Evolutionary conservation across 768 basidiomycete species (phyloP).

Genomic region (Cystobasidium ongulense): DNA sequence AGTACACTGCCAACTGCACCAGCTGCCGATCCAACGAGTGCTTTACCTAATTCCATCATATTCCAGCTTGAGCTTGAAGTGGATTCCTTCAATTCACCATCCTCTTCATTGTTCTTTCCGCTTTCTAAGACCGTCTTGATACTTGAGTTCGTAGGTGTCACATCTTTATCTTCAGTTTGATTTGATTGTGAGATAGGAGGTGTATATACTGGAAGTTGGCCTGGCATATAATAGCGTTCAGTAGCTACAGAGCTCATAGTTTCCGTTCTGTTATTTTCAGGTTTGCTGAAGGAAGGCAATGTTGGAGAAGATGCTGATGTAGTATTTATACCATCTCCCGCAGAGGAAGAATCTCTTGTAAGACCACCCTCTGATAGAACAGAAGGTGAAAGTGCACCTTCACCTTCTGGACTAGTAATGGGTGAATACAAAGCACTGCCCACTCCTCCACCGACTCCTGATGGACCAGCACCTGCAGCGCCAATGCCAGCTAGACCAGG

Average conservation of each 20-base stretch:
- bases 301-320: too few relatives aligned
- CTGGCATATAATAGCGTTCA: not conserved
- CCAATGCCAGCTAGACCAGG: not conserved
- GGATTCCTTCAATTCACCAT: not conserved
- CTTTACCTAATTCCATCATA: not conserved
- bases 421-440: conserved; percentile 1
- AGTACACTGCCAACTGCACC: not conserved
- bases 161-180: not conserved
- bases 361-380: not conserved
- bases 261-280: not conserved
- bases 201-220: not conserved
- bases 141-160: not conserved
- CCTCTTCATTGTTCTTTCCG: not conserved
- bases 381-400: not conserved
- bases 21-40: not conserved
- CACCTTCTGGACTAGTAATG: not conserved
- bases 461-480: not conserved
- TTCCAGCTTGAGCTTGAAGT: not conserved
- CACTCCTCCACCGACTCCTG: not conserved
- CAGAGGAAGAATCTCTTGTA: not conserved
- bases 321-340: too few relatives aligned
- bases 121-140: not conserved
- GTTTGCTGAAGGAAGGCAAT: not conserved
- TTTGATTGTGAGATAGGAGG: not conserved
- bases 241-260: not conserved